Conservation (phyloP, 1,139 yeast species). For the Yamadazyma aaseri region DNA sequence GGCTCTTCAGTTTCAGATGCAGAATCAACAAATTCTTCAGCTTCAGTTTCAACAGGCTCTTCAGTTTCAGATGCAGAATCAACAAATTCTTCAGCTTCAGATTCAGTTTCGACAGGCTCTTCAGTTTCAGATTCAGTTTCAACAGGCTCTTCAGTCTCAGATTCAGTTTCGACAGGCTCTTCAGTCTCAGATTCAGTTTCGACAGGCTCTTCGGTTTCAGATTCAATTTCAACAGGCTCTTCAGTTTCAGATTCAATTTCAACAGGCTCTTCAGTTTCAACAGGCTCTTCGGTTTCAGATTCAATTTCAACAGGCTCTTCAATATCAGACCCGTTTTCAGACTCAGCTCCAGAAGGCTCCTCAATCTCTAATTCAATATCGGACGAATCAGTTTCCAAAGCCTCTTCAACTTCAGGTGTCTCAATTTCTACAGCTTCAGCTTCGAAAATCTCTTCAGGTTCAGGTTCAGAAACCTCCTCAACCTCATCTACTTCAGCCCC, state of each 20-base stretch:
- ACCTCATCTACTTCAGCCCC: slow-evolving; percentile 7
- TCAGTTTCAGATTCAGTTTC: slow-evolving; percentile 3
- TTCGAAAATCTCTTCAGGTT: slow-evolving; percentile 3
- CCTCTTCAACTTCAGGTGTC: slow-evolving; percentile 4
- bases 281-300: background rate
- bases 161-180: slow-evolving; percentile 1
- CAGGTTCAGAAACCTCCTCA: slow-evolving; percentile 5
- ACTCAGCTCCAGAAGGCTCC: slow-evolving; percentile 6
- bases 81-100: background rate
- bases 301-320: slow-evolving; percentile 3
- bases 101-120: slow-evolving; percentile 1
- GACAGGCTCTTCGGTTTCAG: slow-evolving; percentile 7
- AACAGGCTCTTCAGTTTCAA: too few species aligned
- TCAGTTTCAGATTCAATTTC: too few species aligned
- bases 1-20: background rate
- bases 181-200: slow-evolving; percentile 4
- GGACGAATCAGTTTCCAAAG: slow-evolving; percentile 6
- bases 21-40: background rate
- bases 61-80: background rate
- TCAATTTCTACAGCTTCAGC: slow-evolving; percentile 2
- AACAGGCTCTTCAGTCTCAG: slow-evolving; percentile 1
- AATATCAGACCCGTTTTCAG: slow-evolving; percentile 6
- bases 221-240: slow-evolving; percentile 6
- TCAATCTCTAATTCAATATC: slow-evolving; percentile 6
- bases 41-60: slow-evolving; percentile 5